Evolutionary conservation across 768 basidiomycete species (phyloP).

Genomic region (Tylopilus plumbeoviolaceoides): DNA sequence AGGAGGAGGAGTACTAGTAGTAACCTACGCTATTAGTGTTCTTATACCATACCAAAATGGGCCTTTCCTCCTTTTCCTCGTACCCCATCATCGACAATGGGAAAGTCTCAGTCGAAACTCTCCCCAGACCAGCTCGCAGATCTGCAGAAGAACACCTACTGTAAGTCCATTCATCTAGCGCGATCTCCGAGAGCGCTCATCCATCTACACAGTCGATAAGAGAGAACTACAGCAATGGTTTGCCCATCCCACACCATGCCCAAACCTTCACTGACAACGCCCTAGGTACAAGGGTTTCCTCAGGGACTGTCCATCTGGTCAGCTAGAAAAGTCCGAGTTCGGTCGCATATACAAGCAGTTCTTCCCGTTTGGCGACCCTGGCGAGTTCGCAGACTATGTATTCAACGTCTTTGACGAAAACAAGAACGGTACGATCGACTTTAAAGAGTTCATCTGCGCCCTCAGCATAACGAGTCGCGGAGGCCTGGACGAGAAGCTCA

Average conservation of each 20-base stretch:
- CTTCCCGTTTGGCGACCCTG: constrained; percentile 99
- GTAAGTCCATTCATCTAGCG: constrained; percentile 42
- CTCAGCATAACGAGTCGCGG: constrained; percentile 94
- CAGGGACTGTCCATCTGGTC: constrained; percentile 96
- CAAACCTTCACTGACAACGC: constrained; percentile 8
- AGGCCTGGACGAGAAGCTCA: constrained; percentile 93
- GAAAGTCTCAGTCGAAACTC: constrained; percentile 95
- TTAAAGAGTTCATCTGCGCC: constrained; percentile 99
- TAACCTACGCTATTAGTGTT: constrained; percentile 15
- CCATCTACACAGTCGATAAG: constrained; percentile 74
- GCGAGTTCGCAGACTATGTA: constrained; percentile 95
- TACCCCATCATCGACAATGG: constrained; percentile 57
- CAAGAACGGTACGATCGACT: constrained; percentile 96
- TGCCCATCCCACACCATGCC: constrained; percentile 4
- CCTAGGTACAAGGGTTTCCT: constrained; percentile 97
- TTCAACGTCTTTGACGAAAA: constrained; percentile 97
- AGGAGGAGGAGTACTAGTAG: constrained; percentile 16
- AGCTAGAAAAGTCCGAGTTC: constrained; percentile 94
- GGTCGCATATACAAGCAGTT: constrained; percentile 98
- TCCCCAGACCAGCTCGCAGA: constrained; percentile 90
- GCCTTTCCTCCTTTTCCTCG: not conserved
- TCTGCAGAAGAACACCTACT: constrained; percentile 97
- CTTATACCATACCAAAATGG: constrained; percentile 35
- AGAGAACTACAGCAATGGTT: constrained; percentile 95
- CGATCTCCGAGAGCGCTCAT: constrained; percentile 10